Percentiles rank a stretch among this genome's conserved stretches.
Evolutionary conservation across 768 basidiomycete genomes (phyloP).

Genomic region (Tulasnella calospora): DNA sequence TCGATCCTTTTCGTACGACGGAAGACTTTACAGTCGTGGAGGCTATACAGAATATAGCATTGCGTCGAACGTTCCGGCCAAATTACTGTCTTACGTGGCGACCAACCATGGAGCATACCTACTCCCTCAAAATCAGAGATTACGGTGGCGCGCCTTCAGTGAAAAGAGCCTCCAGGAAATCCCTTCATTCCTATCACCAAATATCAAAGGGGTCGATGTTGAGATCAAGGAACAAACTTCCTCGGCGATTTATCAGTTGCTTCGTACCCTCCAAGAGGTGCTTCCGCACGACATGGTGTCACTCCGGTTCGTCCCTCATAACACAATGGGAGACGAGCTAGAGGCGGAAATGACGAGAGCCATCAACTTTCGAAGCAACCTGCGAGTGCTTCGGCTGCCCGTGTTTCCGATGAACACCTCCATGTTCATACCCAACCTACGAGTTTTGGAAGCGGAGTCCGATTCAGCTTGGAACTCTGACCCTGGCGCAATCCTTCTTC

Average conservation of each 20-base stretch:
- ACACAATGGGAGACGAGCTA: not conserved
- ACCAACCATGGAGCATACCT: not conserved
- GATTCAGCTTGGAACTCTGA: too few relatives aligned
- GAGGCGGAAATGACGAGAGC: not conserved
- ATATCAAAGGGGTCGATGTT: not conserved
- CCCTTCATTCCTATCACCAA: not conserved
- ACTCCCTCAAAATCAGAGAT: not conserved
- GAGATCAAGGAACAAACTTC: not conserved
- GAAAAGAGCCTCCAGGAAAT: not conserved
- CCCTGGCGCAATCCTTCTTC: not conserved
- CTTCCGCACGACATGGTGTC: not conserved
- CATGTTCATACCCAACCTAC: too few relatives aligned
- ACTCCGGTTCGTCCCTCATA: not conserved
- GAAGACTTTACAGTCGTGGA: not conserved
- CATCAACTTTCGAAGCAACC: not conserved
- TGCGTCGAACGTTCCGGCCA: not conserved
- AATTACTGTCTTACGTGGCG: not conserved
- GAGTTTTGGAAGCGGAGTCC: too few relatives aligned
- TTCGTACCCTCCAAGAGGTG: not conserved
- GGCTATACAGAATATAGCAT: not conserved
- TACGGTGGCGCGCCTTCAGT: not conserved
- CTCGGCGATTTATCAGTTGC: not conserved
- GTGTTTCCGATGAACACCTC: not conserved
- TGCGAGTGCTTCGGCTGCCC: not conserved
- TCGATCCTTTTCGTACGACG: not conserved